phyloP scores from a whole-genome alignment of 2,329 filamentous ascomycete species.

The Drechslerella coelobrocha region DNA sequence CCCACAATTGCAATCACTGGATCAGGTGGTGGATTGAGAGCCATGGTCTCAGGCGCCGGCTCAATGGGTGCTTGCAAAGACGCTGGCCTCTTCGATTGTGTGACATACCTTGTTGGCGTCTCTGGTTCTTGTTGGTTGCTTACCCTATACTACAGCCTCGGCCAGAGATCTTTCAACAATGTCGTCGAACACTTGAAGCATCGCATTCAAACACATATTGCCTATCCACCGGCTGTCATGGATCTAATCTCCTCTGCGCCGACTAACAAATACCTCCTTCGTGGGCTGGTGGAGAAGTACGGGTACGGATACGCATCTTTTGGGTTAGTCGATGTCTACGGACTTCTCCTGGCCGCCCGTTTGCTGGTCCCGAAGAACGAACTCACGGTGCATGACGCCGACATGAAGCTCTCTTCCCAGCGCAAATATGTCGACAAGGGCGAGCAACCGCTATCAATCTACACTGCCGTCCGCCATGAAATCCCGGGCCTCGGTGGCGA shows the following conservation, averaged over 20 bases:
- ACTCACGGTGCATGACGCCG: constrained; percentile 73
- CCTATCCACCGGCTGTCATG: constrained; percentile 85
- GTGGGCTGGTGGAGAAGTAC: constrained; percentile 88
- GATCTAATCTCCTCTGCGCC: constrained; percentile 82
- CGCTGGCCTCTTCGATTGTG: constrained; percentile 88
- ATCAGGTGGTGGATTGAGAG: constrained; percentile 87
- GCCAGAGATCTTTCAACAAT: constrained; percentile 69
- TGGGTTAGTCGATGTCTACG: constrained; percentile 92
- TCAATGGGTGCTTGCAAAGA: constrained; percentile 84
- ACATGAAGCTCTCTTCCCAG: constrained; percentile 93
- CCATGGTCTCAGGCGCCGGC: constrained; percentile 86
- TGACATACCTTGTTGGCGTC: constrained; percentile 93
- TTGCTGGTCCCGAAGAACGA: constrained; percentile 87
- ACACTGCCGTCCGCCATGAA: constrained; percentile 93
- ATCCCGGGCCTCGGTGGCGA: constrained; percentile 72
- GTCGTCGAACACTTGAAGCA: constrained; percentile 86
- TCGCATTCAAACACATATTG: constrained; percentile 84
- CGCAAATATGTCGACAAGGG: constrained; percentile 76
- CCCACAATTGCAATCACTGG: constrained; percentile 93
- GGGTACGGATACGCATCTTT: constrained; percentile 80
- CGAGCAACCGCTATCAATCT: constrained; percentile 86
- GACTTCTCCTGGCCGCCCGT: constrained; percentile 80
- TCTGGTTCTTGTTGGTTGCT: constrained; percentile 97
- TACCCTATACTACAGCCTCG: constrained; percentile 80
- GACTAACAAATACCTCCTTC: constrained; percentile 89